Conservation (phyloP, 495 filamentous ascomycete species). For the Xylaria grammica region DNA sequence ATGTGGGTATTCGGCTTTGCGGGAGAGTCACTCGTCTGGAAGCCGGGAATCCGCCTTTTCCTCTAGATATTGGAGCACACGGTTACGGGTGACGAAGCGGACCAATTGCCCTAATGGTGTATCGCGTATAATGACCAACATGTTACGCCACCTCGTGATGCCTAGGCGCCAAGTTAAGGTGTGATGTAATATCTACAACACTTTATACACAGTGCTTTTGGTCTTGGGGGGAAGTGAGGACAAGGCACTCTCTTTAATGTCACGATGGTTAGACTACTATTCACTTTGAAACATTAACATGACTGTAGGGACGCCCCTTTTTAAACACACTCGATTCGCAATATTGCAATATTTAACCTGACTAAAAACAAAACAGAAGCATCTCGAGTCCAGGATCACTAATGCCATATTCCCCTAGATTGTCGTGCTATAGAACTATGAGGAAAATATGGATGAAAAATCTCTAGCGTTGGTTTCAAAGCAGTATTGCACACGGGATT, state of each 20-base stretch:
- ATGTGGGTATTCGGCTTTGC: slow-evolving; percentile 16
- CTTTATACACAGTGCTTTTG: no score
- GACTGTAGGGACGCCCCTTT: background rate
- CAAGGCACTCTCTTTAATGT: no score
- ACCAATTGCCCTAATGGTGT: slow-evolving; percentile 61
- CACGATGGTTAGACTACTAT: background rate
- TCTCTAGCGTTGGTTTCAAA: slow-evolving; percentile 8
- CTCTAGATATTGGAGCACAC: slow-evolving; percentile 60
- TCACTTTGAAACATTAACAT: background rate
- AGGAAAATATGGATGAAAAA: slow-evolving; percentile 5
- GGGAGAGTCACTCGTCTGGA: slow-evolving; percentile 51
- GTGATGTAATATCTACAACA: background rate
- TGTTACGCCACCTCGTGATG: background rate
- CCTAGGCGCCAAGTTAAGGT: background rate
- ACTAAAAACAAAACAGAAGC: background rate
- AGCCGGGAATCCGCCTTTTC: slow-evolving; percentile 57
- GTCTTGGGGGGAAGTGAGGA: no score
- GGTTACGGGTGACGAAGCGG: slow-evolving; percentile 54
- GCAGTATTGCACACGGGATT: slow-evolving; percentile 14
- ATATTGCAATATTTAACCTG: background rate
- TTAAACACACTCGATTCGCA: background rate
- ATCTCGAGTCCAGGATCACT: background rate
- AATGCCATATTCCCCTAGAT: background rate
- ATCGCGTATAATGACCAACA: slow-evolving; percentile 50
- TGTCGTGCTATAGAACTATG: background rate